These are phyloP conservation scores for Tetraselmis chui DNA, from an alignment of 139 green algal species.

Conservation along the genomic window DNA sequence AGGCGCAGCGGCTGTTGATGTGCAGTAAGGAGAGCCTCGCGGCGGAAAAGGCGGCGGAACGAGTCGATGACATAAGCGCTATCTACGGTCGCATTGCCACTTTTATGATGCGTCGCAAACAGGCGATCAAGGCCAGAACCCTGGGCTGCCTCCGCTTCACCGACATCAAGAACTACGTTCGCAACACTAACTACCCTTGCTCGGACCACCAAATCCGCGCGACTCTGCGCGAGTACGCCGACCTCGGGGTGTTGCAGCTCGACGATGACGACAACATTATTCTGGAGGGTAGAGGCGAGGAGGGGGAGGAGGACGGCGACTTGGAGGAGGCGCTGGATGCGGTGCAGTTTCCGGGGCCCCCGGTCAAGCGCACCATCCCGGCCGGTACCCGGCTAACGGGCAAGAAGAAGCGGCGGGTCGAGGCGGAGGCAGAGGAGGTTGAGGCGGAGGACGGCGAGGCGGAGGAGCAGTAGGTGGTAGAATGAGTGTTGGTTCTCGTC, in stretches of 20 bases:
- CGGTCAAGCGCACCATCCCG: not conserved
- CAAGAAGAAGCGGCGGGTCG: not conserved
- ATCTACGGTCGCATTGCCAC: not conserved
- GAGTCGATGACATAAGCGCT: not conserved
- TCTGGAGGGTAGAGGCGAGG: not conserved
- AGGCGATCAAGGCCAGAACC: not conserved
- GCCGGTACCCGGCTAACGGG: not conserved
- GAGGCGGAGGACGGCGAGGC: not conserved
- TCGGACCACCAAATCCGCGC: not conserved
- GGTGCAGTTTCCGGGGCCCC: not conserved
- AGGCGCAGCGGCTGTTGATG: conserved; percentile 88
- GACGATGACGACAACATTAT: not conserved
- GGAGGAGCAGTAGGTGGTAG: no score
- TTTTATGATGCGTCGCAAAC: not conserved
- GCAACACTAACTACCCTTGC: not conserved
- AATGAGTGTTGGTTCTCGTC: no score
- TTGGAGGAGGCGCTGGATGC: not conserved
- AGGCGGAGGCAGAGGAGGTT: not conserved
- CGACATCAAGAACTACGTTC: not conserved
- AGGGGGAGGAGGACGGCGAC: not conserved
- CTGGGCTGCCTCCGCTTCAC: not conserved
- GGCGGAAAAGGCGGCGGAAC: not conserved
- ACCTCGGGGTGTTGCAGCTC: not conserved
- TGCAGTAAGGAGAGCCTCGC: conserved; percentile 78
- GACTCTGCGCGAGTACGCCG: not conserved